phyloP scores from a whole-genome alignment of 2,329 filamentous ascomycete genomes.

The Sporothrix sp. region DNA sequence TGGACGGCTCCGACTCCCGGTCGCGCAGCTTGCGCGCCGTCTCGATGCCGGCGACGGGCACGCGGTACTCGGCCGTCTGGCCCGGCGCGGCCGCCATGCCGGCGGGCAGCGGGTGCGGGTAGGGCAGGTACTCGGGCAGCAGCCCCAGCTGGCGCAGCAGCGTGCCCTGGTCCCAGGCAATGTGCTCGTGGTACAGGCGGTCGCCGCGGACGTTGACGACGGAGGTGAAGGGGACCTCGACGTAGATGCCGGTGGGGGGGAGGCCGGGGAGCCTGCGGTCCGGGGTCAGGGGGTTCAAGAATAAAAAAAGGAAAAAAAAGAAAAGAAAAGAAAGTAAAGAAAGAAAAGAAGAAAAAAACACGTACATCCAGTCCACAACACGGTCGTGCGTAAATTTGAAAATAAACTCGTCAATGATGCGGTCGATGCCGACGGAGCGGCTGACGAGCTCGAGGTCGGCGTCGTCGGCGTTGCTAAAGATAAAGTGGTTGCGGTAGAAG shows the following conservation, averaged over 20 bases:
- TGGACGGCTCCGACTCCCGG: conserved; percentile 42
- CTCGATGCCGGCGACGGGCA: conserved; percentile 52
- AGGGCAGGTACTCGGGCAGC: conserved; percentile 54
- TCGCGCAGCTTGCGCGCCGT: conserved; percentile 39
- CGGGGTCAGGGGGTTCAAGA: too few relatives aligned
- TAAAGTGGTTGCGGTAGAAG: conserved; percentile 67
- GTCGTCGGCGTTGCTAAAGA: conserved; percentile 62
- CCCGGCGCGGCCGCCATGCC: conserved; percentile 34
- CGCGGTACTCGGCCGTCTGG: conserved; percentile 40
- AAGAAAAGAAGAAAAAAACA: too few relatives aligned
- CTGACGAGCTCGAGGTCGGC: conserved; percentile 59
- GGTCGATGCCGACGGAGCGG: conserved; percentile 60
- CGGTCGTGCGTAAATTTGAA: conserved; percentile 53
- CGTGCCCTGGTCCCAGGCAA: conserved; percentile 59
- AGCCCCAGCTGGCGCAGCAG: conserved; percentile 52
- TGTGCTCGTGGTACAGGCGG: conserved; percentile 60
- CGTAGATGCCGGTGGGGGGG: conserved; percentile 42
- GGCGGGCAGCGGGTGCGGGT: too few relatives aligned
- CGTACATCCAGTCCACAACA: conserved; percentile 59
- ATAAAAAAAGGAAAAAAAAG: too few relatives aligned
- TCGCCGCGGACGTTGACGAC: conserved; percentile 61
- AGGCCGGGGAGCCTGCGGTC: conserved; percentile 51
- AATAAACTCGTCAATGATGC: conserved; percentile 63
- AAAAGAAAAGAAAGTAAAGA: too few relatives aligned
- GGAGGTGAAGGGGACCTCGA: conserved; percentile 53